Conservation (phyloP, 75 land plant genomes). For the Gnetum montanum region DNA sequence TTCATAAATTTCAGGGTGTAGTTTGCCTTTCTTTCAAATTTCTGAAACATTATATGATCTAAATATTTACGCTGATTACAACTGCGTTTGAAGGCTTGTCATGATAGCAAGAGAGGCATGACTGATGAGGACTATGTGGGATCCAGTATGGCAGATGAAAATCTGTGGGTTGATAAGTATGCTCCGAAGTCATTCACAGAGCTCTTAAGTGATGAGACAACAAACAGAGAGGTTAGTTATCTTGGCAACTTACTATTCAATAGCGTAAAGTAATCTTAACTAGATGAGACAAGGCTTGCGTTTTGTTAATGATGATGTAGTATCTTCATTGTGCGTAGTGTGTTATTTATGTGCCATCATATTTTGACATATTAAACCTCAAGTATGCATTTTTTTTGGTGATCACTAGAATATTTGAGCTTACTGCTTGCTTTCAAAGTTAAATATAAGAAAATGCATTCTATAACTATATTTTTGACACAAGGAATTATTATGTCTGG, state of each 20-base stretch:
- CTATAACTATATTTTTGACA: too few species aligned
- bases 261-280: too few species aligned
- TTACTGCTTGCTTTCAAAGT: too few species aligned
- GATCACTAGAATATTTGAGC: too few species aligned
- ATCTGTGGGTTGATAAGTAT: conserved; percentile 98
- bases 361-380: neutral
- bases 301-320: too few species aligned
- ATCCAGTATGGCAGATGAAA: conserved; percentile 27
- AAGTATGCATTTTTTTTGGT: neutral
- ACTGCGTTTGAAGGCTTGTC: conserved; percentile 37
- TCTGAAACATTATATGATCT: too few species aligned
- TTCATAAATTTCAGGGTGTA: neutral
- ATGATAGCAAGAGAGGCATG: conserved; percentile 21
- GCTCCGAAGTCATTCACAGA: conserved; percentile 94
- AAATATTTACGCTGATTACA: too few species aligned
- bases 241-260: neutral
- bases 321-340: too few species aligned
- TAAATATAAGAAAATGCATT: too few species aligned
- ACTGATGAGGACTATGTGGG: conserved; percentile 10
- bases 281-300: too few species aligned
- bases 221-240: conserved; percentile 99
- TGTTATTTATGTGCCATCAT: neutral
- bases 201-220: conserved; percentile 96
- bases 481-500: too few species aligned
- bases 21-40: neutral